These are phyloP conservation scores for Paracoccidioides lutzii DNA, from an alignment of 2,329 filamentous ascomycete genomes.

Conservation along the genomic window DNA sequence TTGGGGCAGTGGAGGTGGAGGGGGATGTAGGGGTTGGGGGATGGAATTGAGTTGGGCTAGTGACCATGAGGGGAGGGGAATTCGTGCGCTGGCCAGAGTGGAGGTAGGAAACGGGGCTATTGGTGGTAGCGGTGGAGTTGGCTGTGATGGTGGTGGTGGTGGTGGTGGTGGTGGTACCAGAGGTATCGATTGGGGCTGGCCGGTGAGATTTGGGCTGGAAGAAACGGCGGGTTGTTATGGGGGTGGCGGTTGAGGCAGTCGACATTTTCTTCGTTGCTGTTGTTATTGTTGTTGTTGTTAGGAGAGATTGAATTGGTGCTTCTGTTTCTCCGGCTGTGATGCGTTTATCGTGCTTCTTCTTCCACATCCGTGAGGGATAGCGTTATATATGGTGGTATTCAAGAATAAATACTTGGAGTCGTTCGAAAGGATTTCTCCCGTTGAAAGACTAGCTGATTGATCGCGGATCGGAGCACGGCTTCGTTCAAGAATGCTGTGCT, in stretches of 20 bases:
- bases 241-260: background rate
- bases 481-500: background rate
- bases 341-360: background rate
- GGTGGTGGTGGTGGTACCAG: background rate
- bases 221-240: slow-evolving; percentile 7
- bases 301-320: background rate
- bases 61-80: slow-evolving; percentile 9
- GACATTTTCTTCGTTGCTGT: background rate
- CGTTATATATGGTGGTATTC: background rate
- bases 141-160: background rate
- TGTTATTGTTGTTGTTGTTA: background rate
- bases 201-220: slow-evolving; percentile 15
- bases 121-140: background rate
- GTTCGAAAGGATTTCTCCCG: background rate
- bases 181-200: slow-evolving; percentile 12
- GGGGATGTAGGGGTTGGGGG: background rate
- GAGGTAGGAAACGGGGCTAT: slow-evolving; percentile 2
- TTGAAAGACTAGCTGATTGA: background rate
- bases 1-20: background rate
- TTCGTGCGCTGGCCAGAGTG: slow-evolving; percentile 8
- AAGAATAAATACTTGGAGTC: background rate
- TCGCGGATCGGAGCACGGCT: background rate
- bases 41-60: slow-evolving; percentile 2
- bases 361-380: background rate
- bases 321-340: background rate